Evolutionary conservation across 2,329 filamentous ascomycete species (phyloP), one percentile per base, ranked within the genome.

Genomic region (Fusarium incarnatum): DNA sequence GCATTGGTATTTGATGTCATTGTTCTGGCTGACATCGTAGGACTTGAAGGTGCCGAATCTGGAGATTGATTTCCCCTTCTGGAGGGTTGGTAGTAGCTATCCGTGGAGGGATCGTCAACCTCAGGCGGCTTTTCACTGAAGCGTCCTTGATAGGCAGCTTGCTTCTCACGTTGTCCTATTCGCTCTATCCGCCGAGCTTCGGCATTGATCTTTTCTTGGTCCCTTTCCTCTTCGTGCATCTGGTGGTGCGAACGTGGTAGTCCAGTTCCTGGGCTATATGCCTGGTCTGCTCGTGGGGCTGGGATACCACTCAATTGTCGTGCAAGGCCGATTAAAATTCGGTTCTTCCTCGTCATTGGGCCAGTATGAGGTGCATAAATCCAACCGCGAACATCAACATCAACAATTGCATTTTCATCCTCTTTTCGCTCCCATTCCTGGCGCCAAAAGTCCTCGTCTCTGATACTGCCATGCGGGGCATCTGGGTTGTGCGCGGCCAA

Each of bases 321-420:
- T 16, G 95, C 95, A 25, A 98, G 84, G 1, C 94, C 93, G 56
- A 99, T 89, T 74, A 98, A 84, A 65, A 98, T 84, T 40, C 96
- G 88, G 75, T 98, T 97, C 75, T 94, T 94, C 72, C 94, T 88
- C 27, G 89, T 95, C 87, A 98, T 90, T 6, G 93, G 94, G 0
- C 94, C 94, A 71, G 86, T 87, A 75, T 95, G 93, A 20, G 95
- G 95, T 41, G 90, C 89, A 79, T 97, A 99, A 54, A 98, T 88
- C 96, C 97, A 99, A 16, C 96, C 96, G 72, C 95, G 88, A 25
- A 99, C 93, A 78, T 99, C 95, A 8, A 98, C 93, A 77, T 98
- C 95, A 2, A 98, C 92, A 6, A 98, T 84, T 1, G 94, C 94
- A 78, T 92, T 92, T 75, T 94, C 90, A 64, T 95, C 91, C 78